phyloP scores from a whole-genome alignment of 352 stramenopile genomes.

The Pythium myriotylum region DNA sequence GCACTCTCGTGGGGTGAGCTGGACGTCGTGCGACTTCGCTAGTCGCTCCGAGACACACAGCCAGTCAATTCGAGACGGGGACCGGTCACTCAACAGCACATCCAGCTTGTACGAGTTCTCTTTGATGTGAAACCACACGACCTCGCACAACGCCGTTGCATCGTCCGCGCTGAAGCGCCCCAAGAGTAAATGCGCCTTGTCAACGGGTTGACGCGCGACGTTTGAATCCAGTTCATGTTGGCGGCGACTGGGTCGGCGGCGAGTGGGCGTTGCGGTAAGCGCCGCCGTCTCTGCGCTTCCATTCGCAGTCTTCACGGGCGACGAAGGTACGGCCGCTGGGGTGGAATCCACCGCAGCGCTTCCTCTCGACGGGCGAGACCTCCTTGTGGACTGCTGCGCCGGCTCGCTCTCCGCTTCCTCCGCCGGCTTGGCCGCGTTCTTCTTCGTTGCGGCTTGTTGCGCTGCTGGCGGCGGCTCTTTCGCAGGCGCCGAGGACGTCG shows the following conservation, averaged over 20 bases:
- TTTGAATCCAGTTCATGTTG: constrained; percentile 16
- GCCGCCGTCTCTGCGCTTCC: neutral
- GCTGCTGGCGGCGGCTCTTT: neutral
- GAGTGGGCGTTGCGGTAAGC: constrained; percentile 21
- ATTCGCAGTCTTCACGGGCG: constrained; percentile 1
- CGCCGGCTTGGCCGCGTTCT: neutral
- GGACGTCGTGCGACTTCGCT: constrained; percentile 39
- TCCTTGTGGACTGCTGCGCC: neutral
- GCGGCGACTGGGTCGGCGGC: constrained; percentile 19
- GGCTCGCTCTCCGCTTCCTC: neutral
- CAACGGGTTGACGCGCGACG: neutral
- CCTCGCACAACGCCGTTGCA: constrained; percentile 57
- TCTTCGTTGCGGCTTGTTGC: neutral
- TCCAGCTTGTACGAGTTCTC: constrained; percentile 39
- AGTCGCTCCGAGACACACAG: constrained; percentile 43
- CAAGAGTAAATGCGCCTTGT: constrained; percentile 31
- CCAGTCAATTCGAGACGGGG: constrained; percentile 56
- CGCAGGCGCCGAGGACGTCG: constrained; percentile 4
- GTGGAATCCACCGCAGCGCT: neutral
- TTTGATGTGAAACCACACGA: constrained; percentile 56
- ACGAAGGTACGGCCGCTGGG: neutral
- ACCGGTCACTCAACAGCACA: constrained; percentile 45
- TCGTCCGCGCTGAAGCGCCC: constrained; percentile 50
- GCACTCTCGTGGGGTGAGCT: constrained; percentile 40
- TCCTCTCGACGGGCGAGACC: neutral